A percentile compares a stretch with the other conserved stretches of the same genome.
These are phyloP conservation scores for Cyclotella kingstonii DNA, from an alignment of 108 stramenopile genomes.

Conservation along the genomic window DNA sequence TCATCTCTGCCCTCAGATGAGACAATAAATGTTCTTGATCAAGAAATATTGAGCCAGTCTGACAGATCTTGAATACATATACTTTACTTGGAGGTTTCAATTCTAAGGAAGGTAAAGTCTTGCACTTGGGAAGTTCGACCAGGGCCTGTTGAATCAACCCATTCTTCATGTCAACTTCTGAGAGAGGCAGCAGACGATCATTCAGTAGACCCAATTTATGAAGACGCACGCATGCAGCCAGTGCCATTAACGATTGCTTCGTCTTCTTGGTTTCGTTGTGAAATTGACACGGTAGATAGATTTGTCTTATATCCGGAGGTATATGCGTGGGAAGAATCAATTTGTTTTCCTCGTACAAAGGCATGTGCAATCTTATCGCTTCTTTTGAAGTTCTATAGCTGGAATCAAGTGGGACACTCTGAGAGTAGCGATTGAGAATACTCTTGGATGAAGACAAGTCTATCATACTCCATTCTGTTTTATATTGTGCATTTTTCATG, in stretches of 20 bases:
- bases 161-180: constrained; percentile 26
- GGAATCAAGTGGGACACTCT: constrained; percentile 54
- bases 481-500: constrained; percentile 35
- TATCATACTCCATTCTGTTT: constrained; percentile 31
- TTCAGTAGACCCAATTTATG: constrained; percentile 49
- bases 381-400: constrained; percentile 36
- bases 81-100: constrained; percentile 2
- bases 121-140: neutral
- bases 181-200: constrained; percentile 56
- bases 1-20: constrained; percentile 16
- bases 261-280: constrained; percentile 15
- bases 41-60: constrained; percentile 14
- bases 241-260: constrained; percentile 44
- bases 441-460: constrained; percentile 56
- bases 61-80: constrained; percentile 27
- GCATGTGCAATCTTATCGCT: constrained; percentile 47
- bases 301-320: constrained; percentile 22
- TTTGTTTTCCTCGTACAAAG: constrained; percentile 36
- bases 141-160: constrained; percentile 13
- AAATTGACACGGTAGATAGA: constrained; percentile 44
- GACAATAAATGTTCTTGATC: constrained; percentile 5
- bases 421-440: constrained; percentile 54
- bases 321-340: constrained; percentile 55
- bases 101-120: neutral
- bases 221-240: constrained; percentile 64